Evolutionary conservation across 2,329 filamentous ascomycete genomes (phyloP), one percentile per base, ranked within the genome.

Genomic region (Lachnellula hyalina): DNA sequence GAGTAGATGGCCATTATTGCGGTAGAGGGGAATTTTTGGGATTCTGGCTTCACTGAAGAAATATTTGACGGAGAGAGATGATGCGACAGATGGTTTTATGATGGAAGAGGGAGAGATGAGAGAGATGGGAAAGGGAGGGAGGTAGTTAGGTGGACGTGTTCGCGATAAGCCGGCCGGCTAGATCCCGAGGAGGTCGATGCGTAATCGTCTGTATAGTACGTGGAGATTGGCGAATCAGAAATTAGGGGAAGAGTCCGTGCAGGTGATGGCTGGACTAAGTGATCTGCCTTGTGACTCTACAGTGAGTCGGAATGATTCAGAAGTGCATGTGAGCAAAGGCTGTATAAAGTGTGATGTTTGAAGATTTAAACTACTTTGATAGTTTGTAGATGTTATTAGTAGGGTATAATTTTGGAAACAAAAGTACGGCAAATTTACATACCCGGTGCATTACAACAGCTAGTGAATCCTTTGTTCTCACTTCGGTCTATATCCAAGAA

Each of bases 1-100:
- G 71, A 76, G 71, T 75, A 80, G 69, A 81, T 78, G 55, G 78
- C 77, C 76, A 79, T 79, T 15, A 65, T 55, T 70, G 21, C 35
- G 12, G n/a, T n/a, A 32, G 12, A 25, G 7, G n/a, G 9, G 25
- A 2, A 9, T 11, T 12, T 38, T 5, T n/a, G 19, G 2, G 21
- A n/a, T 34, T 35, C 38, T 21, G 25, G 21, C 21, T 21, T 21
- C 21, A 21, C 21, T 2, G 21, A 21, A 21, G 21, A 21, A 21
- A 4, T 21, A 25, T 7, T 47, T n/a, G 52, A 25, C 6, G 7
- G 38, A 34, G n/a, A 45, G 34, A 42, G 32, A 45, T 19, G 19
- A 38, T 21, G 17, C 15, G 35, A 41, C 17, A 25, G 21, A 12
- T 52, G 14, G 17, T 19, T 40, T 49, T 14, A 17, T 28, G 41